Percentiles rank a stretch among this genome's conserved stretches.
Conservation (phyloP, 2,329 filamentous ascomycete species). For the Fusarium sp. region DNA sequence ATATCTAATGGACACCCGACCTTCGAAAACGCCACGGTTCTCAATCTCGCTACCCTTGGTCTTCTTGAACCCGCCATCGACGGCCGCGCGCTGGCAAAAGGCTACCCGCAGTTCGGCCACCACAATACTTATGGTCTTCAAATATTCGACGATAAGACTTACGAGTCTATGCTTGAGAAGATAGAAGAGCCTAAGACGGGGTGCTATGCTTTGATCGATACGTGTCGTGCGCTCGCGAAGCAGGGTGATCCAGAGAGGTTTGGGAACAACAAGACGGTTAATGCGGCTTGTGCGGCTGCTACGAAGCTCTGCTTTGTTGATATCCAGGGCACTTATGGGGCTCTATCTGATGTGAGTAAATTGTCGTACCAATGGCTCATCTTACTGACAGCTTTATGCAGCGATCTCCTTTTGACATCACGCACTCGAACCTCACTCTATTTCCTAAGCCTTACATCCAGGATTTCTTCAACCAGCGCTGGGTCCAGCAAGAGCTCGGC, state of each 20-base stretch:
- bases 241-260: constrained; percentile 56
- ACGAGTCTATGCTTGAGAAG: constrained; percentile 25
- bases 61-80: constrained; percentile 78
- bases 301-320: constrained; percentile 43
- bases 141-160: constrained; percentile 62
- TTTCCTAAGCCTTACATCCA: constrained; percentile 71
- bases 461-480: constrained; percentile 72
- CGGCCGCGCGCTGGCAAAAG: constrained; percentile 67
- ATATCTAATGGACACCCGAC: constrained; percentile 15
- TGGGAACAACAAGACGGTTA: constrained; percentile 55
- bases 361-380: fast-evolving
- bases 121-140: constrained; percentile 75
- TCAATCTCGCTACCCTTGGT: constrained; percentile 70
- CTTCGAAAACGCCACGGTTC: constrained; percentile 58
- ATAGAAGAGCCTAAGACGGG: constrained; percentile 52
- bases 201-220: constrained; percentile 64
- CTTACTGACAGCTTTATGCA: constrained; percentile 40
- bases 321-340: constrained; percentile 25
- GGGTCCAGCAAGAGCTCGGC: constrained; percentile 70
- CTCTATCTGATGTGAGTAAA: constrained; percentile 6
- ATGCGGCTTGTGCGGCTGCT: constrained; percentile 66
- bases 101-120: constrained; percentile 66
- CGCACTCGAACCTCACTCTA: constrained; percentile 65
- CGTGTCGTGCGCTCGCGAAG: constrained; percentile 58
- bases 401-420: constrained; percentile 72